Evolutionary conservation across 2,329 filamentous ascomycete genomes (phyloP).

Genomic region (Didymella exigua): DNA sequence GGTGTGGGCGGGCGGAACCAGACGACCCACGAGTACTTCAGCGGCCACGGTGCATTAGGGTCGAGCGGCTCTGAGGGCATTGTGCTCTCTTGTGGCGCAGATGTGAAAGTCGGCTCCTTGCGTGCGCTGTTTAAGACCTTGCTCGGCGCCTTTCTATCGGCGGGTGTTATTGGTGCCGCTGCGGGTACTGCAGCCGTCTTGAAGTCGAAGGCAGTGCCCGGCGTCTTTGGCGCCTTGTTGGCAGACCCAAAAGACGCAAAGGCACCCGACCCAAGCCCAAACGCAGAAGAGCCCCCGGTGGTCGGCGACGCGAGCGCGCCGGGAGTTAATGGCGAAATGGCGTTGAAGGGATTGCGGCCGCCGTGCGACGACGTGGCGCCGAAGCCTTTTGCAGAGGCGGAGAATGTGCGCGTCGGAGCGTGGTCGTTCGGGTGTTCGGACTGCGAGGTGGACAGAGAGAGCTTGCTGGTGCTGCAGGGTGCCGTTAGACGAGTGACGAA

Average conservation of each 20-base stretch:
- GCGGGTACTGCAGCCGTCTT: slow-evolving; percentile 60
- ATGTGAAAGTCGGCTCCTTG: slow-evolving; percentile 40
- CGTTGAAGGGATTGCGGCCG: slow-evolving; percentile 78
- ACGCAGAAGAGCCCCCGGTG: slow-evolving; percentile 80
- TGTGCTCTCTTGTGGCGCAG: slow-evolving; percentile 38
- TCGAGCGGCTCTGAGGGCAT: slow-evolving; percentile 51
- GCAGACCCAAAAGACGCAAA: slow-evolving; percentile 91
- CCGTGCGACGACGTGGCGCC: slow-evolving; percentile 76
- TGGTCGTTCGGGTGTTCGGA: slow-evolving; percentile 58
- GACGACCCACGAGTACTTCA: slow-evolving; percentile 91
- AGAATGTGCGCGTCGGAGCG: slow-evolving; percentile 65
- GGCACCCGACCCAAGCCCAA: slow-evolving; percentile 90
- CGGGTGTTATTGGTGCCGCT: slow-evolving; percentile 59
- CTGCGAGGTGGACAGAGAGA: slow-evolving; percentile 81
- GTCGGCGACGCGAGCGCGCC: slow-evolving; percentile 74
- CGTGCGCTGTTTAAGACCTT: slow-evolving; percentile 43
- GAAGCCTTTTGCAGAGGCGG: slow-evolving; percentile 74
- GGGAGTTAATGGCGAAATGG: slow-evolving; percentile 71
- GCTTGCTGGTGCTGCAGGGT: slow-evolving; percentile 75
- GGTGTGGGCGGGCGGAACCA: slow-evolving; percentile 97
- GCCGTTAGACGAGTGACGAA: slow-evolving; percentile 35
- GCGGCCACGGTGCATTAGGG: slow-evolving; percentile 52
- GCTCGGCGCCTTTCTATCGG: slow-evolving; percentile 62
- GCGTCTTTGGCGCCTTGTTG: slow-evolving; percentile 84
- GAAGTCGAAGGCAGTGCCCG: slow-evolving; percentile 79